Base-by-base conservation (phyloP, 2,329 filamentous ascomycete genomes). In the Ceratocystis harringtonii region DNA sequence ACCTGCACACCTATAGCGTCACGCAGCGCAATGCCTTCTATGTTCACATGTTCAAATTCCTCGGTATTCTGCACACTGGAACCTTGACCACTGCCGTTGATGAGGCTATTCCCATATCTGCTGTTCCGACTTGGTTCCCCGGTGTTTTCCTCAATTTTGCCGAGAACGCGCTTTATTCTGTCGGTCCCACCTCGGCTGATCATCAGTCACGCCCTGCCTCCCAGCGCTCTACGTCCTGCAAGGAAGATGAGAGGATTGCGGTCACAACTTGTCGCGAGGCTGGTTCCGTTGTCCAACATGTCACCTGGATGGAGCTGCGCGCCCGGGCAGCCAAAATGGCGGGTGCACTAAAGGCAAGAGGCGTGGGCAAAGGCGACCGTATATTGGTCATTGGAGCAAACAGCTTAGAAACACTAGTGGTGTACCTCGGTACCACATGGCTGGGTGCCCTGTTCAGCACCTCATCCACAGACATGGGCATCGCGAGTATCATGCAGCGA, bases 391-490 rank as follows among this genome's bases (percentile, higher is more conserved):
- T 94, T 1, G 87, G 84, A 0, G 85, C 84, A 28, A 91, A 92
- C 69, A 86, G 85, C 48, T 78, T 90, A 44, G 86, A 91, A 72
- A 92, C 89, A 0, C 75, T 91, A 65, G 77, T 85, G 1, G 82
- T 90, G 1, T 87, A 89, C 71, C 76, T 90, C 67, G 89, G 88
- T 0, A 80, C 84, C 0, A 82, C 81, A 0, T 85, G 86, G 73
- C 71, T 94, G 1, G 90, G 90, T 0, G 90, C 80, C 0, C 73
- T 95, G 0, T 94, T 94, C 72, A 88, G 84, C 69, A 88, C 83
- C 61, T 86, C 83, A 64, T 89, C 85, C 6, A 92, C 90, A 0
- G 90, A 95, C 74, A 94, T 94, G 86, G 90, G 90, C 0, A 84
- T 86, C 15, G 85, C 86, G 68, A 90, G 89, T 0, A 81, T 95